phyloP scores from a whole-genome alignment of 2,329 filamentous ascomycete genomes.

The Fusarium concolor region DNA sequence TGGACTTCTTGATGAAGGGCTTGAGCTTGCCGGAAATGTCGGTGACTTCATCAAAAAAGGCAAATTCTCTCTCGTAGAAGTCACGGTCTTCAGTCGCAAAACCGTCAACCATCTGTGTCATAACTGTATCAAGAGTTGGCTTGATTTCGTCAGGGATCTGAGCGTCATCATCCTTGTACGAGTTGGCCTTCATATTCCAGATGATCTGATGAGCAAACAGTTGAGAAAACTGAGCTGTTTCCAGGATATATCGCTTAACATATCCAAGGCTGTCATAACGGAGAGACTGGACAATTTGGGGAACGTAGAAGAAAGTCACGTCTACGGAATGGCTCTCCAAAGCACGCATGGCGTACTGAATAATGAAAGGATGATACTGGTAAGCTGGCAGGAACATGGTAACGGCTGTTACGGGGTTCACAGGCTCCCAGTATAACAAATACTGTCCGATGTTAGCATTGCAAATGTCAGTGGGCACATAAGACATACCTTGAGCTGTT shows the following conservation, averaged over 20 bases:
- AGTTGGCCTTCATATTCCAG: slow-evolving; percentile 99
- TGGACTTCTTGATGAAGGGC: slow-evolving; percentile 89
- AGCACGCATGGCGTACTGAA: slow-evolving; percentile 97
- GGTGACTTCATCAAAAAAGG: slow-evolving; percentile 98
- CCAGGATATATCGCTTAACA: slow-evolving; percentile 94
- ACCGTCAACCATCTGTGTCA: slow-evolving; percentile 82
- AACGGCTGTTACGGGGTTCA: slow-evolving; percentile 92
- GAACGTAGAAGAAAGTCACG: slow-evolving; percentile 98
- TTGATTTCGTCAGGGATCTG: slow-evolving; percentile 92
- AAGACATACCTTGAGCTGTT: slow-evolving; percentile 80
- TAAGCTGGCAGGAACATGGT: slow-evolving; percentile 94
- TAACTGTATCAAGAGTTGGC: slow-evolving; percentile 91
- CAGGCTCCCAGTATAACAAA: slow-evolving; percentile 89
- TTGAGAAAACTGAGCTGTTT: slow-evolving; percentile 98
- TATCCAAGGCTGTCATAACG: slow-evolving; percentile 95
- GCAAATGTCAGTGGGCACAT: neutral
- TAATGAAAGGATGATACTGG: slow-evolving; percentile 88
- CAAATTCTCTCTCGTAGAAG: slow-evolving; percentile 95
- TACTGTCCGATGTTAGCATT: slow-evolving; percentile 65
- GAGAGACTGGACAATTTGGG: slow-evolving; percentile 95
- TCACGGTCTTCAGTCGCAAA: slow-evolving; percentile 82
- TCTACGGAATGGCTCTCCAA: slow-evolving; percentile 96
- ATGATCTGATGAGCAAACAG: slow-evolving; percentile 99
- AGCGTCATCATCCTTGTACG: slow-evolving; percentile 96
- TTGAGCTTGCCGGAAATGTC: slow-evolving; percentile 95